Conservation (phyloP, 352 stramenopile species). For the Phytophthora tubulina region DNA sequence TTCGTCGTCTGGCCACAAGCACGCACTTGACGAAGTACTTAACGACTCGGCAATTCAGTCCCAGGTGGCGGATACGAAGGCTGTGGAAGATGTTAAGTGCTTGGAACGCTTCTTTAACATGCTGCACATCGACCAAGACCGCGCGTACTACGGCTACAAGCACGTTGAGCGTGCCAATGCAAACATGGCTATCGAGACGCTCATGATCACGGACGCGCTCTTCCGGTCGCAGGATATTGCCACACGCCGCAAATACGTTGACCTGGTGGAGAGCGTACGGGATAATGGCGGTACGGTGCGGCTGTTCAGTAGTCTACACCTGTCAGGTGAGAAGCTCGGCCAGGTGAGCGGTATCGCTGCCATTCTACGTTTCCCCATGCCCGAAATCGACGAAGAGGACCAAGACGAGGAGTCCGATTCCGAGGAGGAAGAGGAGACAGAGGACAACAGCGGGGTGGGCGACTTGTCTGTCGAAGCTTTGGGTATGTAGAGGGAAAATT, state of each 20-base stretch:
- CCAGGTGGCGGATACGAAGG: slow-evolving; percentile 96
- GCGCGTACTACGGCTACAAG: slow-evolving; percentile 97
- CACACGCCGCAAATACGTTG: slow-evolving; percentile 93
- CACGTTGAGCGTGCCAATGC: slow-evolving; percentile 94
- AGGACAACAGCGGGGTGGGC: slow-evolving; percentile 61
- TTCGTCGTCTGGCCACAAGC: slow-evolving; percentile 96
- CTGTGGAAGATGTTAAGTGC: slow-evolving; percentile 92
- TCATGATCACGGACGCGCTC: slow-evolving; percentile 96
- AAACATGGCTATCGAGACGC: slow-evolving; percentile 94
- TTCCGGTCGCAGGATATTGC: slow-evolving; percentile 94
- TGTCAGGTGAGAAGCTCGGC: slow-evolving; percentile 95
- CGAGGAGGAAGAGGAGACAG: slow-evolving; percentile 47
- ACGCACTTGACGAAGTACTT: slow-evolving; percentile 98
- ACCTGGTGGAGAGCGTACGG: slow-evolving; percentile 94
- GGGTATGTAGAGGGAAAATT: slow-evolving; percentile 51
- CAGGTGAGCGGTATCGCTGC: slow-evolving; percentile 96
- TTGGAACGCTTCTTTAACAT: slow-evolving; percentile 97
- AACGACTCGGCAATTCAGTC: slow-evolving; percentile 92
- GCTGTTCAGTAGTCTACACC: slow-evolving; percentile 96
- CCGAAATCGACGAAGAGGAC: slow-evolving; percentile 96
- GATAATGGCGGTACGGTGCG: slow-evolving; percentile 93
- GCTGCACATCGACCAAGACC: slow-evolving; percentile 95
- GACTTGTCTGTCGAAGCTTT: slow-evolving; percentile 75
- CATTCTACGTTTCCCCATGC: slow-evolving; percentile 96
- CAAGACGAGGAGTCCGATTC: slow-evolving; percentile 63